These are phyloP conservation scores for Boechera divaricarpa DNA, from an alignment of 345 rosid genomes.

Conservation along the genomic window DNA sequence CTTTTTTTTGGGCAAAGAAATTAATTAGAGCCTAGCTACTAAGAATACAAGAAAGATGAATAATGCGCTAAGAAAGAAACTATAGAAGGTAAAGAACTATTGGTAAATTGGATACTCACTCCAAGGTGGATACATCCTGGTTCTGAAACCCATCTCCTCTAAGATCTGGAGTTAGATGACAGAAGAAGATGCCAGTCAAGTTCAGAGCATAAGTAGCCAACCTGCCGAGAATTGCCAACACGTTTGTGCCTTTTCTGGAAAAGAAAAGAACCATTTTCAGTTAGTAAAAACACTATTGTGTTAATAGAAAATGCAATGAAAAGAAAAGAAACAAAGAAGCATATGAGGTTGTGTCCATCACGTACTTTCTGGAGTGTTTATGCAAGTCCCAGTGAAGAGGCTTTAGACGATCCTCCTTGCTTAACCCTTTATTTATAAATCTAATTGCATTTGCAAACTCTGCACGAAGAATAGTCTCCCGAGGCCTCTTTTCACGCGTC, in stretches of 20 bases:
- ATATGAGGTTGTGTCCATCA: constrained; percentile 25
- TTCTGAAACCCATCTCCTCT: constrained; percentile 49
- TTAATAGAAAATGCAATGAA: constrained; percentile 24
- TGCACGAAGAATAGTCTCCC: constrained; percentile 82
- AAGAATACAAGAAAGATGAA: background rate
- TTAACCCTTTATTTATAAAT: constrained; percentile 62
- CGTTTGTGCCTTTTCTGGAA: constrained; percentile 69
- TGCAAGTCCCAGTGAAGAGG: constrained; percentile 92
- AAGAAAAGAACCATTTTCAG: background rate
- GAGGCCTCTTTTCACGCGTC: constrained; percentile 87
- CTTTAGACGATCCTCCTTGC: constrained; percentile 69
- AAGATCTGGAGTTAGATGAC: constrained; percentile 56
- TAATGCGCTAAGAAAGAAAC: constrained; percentile 26
- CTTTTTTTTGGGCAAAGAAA: background rate
- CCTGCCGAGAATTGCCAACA: constrained; percentile 67
- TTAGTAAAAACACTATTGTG: constrained; percentile 3
- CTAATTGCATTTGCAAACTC: constrained; percentile 85
- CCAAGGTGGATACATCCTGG: constrained; percentile 46
- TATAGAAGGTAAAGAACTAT: background rate
- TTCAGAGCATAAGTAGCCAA: constrained; percentile 72
- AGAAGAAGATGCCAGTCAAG: constrained; percentile 79
- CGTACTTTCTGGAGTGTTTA: constrained; percentile 75
- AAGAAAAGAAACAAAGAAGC: constrained; percentile 2
- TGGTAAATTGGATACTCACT: constrained; percentile 58
- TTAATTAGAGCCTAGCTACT: constrained; percentile 27